Evolutionary conservation across 78 protist species (phyloP).

Genomic region (Pigoraptor vietnamica): DNA sequence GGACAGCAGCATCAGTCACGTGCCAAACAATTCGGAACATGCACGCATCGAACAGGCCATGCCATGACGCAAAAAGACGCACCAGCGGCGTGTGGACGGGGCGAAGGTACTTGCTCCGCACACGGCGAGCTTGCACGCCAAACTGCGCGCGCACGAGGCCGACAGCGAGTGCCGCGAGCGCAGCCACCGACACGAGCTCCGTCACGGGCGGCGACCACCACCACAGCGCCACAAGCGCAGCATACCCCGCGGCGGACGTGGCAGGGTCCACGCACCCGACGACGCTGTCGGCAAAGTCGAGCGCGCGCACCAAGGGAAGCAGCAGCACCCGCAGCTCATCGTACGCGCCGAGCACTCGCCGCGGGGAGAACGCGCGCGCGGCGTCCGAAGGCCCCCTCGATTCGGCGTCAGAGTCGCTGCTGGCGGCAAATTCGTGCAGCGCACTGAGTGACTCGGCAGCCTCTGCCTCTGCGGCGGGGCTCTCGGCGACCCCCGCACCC

Average conservation of each 20-base stretch:
- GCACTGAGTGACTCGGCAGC: not conserved
- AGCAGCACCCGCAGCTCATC: not conserved
- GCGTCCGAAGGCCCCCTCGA: not conserved
- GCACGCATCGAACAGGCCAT: not conserved
- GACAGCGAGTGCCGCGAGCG: not conserved
- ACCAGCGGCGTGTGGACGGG: not conserved
- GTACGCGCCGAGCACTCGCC: not conserved
- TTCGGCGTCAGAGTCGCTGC: not conserved
- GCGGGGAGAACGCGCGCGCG: not conserved
- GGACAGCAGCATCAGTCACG: not conserved
- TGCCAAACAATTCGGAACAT: not conserved
- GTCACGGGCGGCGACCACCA: not conserved
- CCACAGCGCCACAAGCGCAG: not conserved
- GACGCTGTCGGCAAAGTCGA: not conserved
- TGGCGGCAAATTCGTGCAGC: not conserved
- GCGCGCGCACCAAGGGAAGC: not conserved
- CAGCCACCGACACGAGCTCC: too few species aligned
- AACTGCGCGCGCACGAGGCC: not conserved
- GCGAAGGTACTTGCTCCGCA: not conserved
- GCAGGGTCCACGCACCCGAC: not conserved
- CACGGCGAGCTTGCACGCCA: not conserved
- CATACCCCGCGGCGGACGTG: not conserved
- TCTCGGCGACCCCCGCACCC: not conserved
- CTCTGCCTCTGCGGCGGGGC: not conserved
- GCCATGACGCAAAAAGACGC: not conserved